Evolutionary conservation across 768 basidiomycete genomes (phyloP).

Genomic region (Mrakia gelida): DNA sequence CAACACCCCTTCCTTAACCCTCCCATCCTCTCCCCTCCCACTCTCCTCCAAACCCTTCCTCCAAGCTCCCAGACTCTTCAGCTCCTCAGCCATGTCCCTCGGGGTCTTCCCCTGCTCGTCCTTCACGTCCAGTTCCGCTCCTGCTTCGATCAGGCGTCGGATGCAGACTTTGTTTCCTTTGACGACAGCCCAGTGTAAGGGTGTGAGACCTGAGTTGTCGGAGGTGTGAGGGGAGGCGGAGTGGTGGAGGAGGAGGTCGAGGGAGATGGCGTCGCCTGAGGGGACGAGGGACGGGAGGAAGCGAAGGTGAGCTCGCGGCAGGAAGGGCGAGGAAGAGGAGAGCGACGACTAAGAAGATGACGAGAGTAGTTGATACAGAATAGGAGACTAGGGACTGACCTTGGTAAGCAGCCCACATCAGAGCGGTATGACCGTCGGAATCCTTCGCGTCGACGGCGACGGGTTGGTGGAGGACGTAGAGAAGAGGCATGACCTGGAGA

Average conservation of each 20-base stretch:
- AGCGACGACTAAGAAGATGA: not conserved
- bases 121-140: slow-evolving; percentile 72
- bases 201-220: slow-evolving; percentile 78
- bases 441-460: slow-evolving; percentile 87
- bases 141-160: slow-evolving; percentile 74
- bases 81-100: slow-evolving; percentile 87
- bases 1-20: slow-evolving; percentile 61
- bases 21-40: slow-evolving; percentile 71
- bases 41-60: slow-evolving; percentile 83
- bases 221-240: slow-evolving; percentile 72
- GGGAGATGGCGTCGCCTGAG: slow-evolving; percentile 78
- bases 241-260: slow-evolving; percentile 81
- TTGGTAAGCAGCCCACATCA: slow-evolving; percentile 99
- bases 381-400: slow-evolving; percentile 43
- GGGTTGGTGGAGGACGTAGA: slow-evolving; percentile 89
- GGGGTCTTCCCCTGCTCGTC: slow-evolving; percentile 82
- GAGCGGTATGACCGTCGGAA: slow-evolving; percentile 82
- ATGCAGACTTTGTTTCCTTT: slow-evolving; percentile 83
- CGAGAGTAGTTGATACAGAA: not conserved
- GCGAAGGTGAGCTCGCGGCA: not conserved
- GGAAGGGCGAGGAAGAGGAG: not conserved
- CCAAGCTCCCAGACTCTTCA: slow-evolving; percentile 88
- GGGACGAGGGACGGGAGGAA: not conserved
- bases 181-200: slow-evolving; percentile 96
- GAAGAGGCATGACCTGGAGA: slow-evolving; percentile 68